These are phyloP conservation scores for Crepidotus variabilis DNA, from an alignment of 768 basidiomycete genomes.

Conservation along the genomic window DNA sequence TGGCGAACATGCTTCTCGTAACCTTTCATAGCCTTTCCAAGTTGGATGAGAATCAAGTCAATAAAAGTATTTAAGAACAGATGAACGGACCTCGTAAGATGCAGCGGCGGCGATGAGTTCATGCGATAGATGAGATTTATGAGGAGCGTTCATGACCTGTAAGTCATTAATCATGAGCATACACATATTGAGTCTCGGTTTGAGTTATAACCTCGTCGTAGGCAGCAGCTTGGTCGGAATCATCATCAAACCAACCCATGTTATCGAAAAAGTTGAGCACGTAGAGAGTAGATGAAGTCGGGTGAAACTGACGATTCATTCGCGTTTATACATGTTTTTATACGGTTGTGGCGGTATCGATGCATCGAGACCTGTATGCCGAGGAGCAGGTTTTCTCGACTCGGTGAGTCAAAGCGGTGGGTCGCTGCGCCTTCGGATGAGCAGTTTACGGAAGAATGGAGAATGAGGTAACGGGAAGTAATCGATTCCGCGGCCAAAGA, in stretches of 20 bases:
- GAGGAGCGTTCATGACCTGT: conserved; percentile 44
- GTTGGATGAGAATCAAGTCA: neutral
- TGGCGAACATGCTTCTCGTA: conserved; percentile 49
- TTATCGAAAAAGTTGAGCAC: conserved; percentile 9
- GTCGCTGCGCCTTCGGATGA: too few species aligned
- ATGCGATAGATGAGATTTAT: conserved; percentile 59
- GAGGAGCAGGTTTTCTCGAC: too few species aligned
- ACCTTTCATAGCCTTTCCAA: conserved; percentile 53
- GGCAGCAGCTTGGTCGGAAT: conserved; percentile 37
- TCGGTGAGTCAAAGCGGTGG: too few species aligned
- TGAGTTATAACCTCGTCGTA: conserved; percentile 32
- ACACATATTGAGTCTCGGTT: neutral
- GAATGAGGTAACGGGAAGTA: too few species aligned
- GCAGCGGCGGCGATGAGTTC: conserved; percentile 68
- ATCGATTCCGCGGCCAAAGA: too few species aligned
- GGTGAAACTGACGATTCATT: too few species aligned
- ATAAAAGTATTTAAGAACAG: neutral
- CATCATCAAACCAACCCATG: conserved; percentile 42
- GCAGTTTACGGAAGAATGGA: too few species aligned
- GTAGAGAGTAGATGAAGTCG: neutral
- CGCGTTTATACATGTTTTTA: too few species aligned
- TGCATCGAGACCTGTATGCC: too few species aligned
- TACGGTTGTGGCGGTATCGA: too few species aligned
- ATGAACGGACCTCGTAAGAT: conserved; percentile 47
- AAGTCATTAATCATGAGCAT: neutral